Percentiles rank a stretch among this genome's conserved stretches.
Evolutionary conservation across 257 asterid genomes (phyloP).

Genomic region (Paraleonurus japonicus): DNA sequence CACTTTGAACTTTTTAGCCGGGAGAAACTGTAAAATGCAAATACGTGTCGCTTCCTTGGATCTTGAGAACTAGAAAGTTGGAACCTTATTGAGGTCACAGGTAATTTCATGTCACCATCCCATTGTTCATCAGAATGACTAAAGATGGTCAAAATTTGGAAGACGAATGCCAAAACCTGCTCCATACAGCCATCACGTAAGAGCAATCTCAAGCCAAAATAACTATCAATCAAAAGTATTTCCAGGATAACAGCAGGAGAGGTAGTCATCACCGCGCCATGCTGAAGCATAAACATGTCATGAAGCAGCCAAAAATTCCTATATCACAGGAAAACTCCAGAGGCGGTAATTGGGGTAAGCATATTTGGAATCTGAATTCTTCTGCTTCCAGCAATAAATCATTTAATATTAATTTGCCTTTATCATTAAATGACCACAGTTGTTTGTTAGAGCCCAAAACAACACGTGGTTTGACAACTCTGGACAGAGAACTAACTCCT

Average conservation of each 20-base stretch:
- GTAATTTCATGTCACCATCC: conserved; percentile 52
- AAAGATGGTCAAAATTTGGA: conserved; percentile 59
- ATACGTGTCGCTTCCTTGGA: conserved; percentile 52
- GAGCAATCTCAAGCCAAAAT: conserved; percentile 71
- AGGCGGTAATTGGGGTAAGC: conserved; percentile 45
- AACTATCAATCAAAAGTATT: conserved; percentile 80
- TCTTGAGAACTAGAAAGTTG: conserved; percentile 55
- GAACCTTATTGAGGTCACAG: conserved; percentile 79
- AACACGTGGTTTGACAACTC: conserved; percentile 35
- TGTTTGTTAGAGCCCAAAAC: conserved; percentile 28
- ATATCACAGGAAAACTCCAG: conserved; percentile 31
- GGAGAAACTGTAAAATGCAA: conserved; percentile 70
- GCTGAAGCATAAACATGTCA: conserved; percentile 52
- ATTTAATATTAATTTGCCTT: conserved; percentile 42
- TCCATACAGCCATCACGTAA: conserved; percentile 72
- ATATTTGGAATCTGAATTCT: conserved; percentile 41
- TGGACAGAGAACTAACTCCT: conserved; percentile 32
- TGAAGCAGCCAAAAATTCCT: conserved; percentile 43
- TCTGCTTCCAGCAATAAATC: conserved; percentile 37
- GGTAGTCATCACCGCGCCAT: conserved; percentile 57
- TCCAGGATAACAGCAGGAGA: conserved; percentile 78
- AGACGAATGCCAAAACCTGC: conserved; percentile 62
- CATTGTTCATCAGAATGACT: conserved; percentile 47
- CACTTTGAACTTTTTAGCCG: conserved; percentile 58
- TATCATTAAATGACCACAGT: conserved; percentile 47